These are phyloP conservation scores for Claviceps humidiphila DNA, from an alignment of 2,329 filamentous ascomycete species.

Conservation along the genomic window DNA sequence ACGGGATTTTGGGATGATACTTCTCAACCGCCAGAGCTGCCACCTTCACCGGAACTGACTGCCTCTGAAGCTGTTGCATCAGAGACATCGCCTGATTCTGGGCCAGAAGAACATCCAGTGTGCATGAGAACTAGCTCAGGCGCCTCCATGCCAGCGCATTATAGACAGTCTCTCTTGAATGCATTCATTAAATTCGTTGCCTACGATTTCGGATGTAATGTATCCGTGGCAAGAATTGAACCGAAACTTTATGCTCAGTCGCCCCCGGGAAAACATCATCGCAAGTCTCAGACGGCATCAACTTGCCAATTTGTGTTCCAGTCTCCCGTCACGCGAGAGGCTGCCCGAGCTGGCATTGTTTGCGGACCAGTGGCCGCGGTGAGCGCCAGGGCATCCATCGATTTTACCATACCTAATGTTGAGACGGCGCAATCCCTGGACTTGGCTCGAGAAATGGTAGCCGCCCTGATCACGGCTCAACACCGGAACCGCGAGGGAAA, in stretches of 20 bases:
- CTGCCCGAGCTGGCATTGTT: constrained; percentile 43
- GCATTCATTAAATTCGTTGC: constrained; percentile 51
- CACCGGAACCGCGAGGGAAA: constrained; percentile 47
- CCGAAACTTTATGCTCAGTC: constrained; percentile 43
- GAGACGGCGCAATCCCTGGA: constrained; percentile 48
- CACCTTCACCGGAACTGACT: constrained; percentile 19
- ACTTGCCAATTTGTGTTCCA: constrained; percentile 48
- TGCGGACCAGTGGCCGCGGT: constrained; percentile 50
- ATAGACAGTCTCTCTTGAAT: constrained; percentile 41
- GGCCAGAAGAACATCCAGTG: constrained; percentile 6
- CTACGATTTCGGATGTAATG: constrained; percentile 53
- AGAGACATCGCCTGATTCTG: constrained; percentile 2
- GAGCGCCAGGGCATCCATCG: constrained; percentile 41
- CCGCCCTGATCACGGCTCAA: constrained; percentile 49
- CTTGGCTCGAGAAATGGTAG: constrained; percentile 46
- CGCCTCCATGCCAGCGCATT: constrained; percentile 43
- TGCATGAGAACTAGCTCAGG: constrained; percentile 34
- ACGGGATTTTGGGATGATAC: constrained; percentile 51
- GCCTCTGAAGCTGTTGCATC: constrained; percentile 9
- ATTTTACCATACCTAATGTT: constrained; percentile 30
- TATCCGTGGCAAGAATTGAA: constrained; percentile 41
- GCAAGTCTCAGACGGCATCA: constrained; percentile 43
- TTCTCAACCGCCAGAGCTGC: constrained; percentile 22
- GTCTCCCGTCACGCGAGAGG: constrained; percentile 44
- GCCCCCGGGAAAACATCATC: constrained; percentile 17